phyloP scores from a whole-genome alignment of 1,139 yeast genomes.

The Geotrichum klebahnii region DNA sequence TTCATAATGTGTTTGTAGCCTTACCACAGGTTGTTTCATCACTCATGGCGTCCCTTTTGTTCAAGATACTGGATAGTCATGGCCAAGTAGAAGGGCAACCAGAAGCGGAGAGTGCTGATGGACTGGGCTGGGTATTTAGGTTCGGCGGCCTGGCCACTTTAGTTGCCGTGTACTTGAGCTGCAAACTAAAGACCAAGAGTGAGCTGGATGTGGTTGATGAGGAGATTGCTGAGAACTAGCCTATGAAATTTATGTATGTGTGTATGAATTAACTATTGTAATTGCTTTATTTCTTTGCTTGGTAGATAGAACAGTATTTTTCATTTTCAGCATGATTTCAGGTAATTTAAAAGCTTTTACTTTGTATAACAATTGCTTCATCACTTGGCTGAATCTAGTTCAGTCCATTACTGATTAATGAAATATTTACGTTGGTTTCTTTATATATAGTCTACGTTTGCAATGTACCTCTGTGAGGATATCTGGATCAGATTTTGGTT shows the following conservation, averaged over 20 bases:
- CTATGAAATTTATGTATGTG: background rate
- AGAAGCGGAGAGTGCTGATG: slow-evolving; percentile 33
- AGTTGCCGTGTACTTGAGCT: slow-evolving; percentile 42
- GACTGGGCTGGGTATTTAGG: slow-evolving; percentile 49
- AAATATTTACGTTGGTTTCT: no score
- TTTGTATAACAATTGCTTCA: no score
- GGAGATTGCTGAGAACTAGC: background rate
- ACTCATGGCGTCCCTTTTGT: slow-evolving; percentile 42
- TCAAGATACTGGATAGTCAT: slow-evolving; percentile 28
- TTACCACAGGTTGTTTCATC: slow-evolving; percentile 49
- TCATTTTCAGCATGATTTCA: no score
- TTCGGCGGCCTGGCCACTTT: slow-evolving; percentile 46
- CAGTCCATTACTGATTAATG: no score
- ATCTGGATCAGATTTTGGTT: no score
- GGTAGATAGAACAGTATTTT: no score
- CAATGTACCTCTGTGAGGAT: no score
- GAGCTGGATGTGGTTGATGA: slow-evolving; percentile 12
- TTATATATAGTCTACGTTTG: no score
- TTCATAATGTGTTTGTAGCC: slow-evolving; percentile 50
- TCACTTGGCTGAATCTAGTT: no score
- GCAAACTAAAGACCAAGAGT: slow-evolving; percentile 32
- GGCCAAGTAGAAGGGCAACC: slow-evolving; percentile 23
- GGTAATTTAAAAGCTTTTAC: no score
- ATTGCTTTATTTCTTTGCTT: no score
- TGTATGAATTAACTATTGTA: background rate